Base-by-base conservation (phyloP, 2,329 filamentous ascomycete species). In the Fusarium praegraminearum region DNA sequence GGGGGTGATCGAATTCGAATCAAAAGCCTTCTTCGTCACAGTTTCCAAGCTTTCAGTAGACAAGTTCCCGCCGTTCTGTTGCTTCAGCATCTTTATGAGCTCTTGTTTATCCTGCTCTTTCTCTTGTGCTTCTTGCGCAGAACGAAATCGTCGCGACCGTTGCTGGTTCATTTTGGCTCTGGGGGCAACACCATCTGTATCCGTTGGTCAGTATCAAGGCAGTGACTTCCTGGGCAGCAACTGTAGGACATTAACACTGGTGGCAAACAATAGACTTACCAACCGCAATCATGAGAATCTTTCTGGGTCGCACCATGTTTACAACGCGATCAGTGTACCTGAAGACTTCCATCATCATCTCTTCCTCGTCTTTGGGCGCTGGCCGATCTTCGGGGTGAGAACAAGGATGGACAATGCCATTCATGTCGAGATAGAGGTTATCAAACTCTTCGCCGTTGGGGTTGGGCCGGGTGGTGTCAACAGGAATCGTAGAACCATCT, bases 81-180 rank as follows among this genome's bases (percentile, higher is more conserved):
- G 89, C 76, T 91, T 92, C 56, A 98, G 85, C 78, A 97, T 84
- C 75, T 95, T 94, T 63, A 94, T 84, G 50, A 98, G 90, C 78
- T 97, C 93, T 69, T 91, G 90, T 77, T 97, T 97, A 78, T 98
- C 93, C 61, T 91, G 90, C 76, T 97, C 94, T 78, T 98, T 97
- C 78, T 98, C 94, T 77, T 93, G 90, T 18, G 96, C 96, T 79
- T 99, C 96, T 79, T 95, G 93, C 3, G 94, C 96, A 24, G 95
- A 92, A 67, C 96, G 91, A 82, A 99, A 99, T 76, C 96, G 93
- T 80, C 96, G 89, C 43, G 96, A 97, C 67, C 96, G 93, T 82
- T 99, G 96, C 79, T 99, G 97, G 79, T 99, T 99, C 96, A 99
- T 99, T 82, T 99, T 99, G 62, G 97, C 97, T 79, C 96, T 92